These are phyloP conservation scores for Lantana camara DNA, from an alignment of 257 asterid species.

Conservation along the genomic window DNA sequence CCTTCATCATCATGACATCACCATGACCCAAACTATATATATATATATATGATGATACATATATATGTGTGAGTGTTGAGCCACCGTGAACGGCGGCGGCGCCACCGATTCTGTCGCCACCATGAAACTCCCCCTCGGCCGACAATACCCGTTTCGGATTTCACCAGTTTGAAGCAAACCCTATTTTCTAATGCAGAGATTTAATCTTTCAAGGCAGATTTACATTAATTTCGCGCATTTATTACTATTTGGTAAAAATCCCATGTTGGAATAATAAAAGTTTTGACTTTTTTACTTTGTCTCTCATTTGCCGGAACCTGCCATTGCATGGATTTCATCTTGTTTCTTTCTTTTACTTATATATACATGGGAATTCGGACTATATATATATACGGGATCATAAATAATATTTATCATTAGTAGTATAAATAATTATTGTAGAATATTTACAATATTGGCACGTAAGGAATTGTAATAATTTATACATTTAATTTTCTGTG, in stretches of 20 bases:
- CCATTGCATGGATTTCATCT: conserved; percentile 20
- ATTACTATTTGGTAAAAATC: neutral
- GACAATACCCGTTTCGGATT: conserved; percentile 42
- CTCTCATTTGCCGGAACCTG: conserved; percentile 30
- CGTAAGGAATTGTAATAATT: too few relatives aligned
- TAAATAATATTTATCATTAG: neutral
- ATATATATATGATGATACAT: too few relatives aligned
- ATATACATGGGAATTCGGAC: conserved; percentile 32
- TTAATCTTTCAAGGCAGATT: conserved; percentile 19
- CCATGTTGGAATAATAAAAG: conserved; percentile 22
- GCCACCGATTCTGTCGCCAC: conserved; percentile 37
- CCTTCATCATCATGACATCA: conserved; percentile 39
- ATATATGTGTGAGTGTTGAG: too few relatives aligned
- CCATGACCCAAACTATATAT: conserved; percentile 32
- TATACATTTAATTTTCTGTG: neutral
- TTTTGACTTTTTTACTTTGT: conserved; percentile 28
- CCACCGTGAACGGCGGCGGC: conserved; percentile 43
- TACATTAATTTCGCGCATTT: neutral
- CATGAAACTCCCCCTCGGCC: conserved; percentile 31
- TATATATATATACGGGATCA: neutral
- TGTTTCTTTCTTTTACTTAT: conserved; percentile 17
- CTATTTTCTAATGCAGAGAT: conserved; percentile 11
- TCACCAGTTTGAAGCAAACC: conserved; percentile 34
- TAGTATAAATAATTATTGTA: too few relatives aligned
- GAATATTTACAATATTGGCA: too few relatives aligned